phyloP scores from a whole-genome alignment of 2,329 filamentous ascomycete genomes.

The Alternaria sp. region DNA sequence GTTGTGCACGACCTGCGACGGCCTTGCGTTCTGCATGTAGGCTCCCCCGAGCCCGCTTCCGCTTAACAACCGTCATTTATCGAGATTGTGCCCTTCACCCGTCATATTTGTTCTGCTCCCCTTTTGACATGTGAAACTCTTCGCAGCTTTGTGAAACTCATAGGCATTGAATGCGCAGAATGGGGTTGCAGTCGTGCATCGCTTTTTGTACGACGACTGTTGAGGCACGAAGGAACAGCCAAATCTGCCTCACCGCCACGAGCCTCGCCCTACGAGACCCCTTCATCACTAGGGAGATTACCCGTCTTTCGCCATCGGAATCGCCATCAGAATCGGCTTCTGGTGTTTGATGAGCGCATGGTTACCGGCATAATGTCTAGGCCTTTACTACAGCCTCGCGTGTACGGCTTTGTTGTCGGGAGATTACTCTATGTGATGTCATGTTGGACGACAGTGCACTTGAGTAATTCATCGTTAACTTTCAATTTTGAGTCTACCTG shows the following conservation, averaged over 20 bases:
- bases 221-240: slow-evolving; percentile 12
- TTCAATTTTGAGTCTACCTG: neutral
- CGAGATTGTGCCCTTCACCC: slow-evolving; percentile 24
- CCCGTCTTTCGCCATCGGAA: neutral
- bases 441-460: neutral
- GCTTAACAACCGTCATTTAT: slow-evolving; percentile 14
- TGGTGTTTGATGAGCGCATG: slow-evolving; percentile 4
- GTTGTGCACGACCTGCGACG: slow-evolving; percentile 30
- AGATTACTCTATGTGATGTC: slow-evolving; percentile 1
- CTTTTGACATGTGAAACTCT: slow-evolving; percentile 5
- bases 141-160: neutral
- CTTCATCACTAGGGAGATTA: slow-evolving; percentile 22
- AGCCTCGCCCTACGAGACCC: slow-evolving; percentile 14
- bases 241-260: slow-evolving; percentile 15
- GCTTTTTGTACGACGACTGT: slow-evolving; percentile 7
- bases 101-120: slow-evolving; percentile 1
- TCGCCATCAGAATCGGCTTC: neutral
- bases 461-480: neutral
- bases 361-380: slow-evolving; percentile 2
- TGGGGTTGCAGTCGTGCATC: neutral
- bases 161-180: neutral
- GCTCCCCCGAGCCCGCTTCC: slow-evolving; percentile 11
- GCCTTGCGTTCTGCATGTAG: slow-evolving; percentile 24
- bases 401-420: neutral
- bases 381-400: neutral